Percentiles rank a stretch among this genome's conserved stretches.
phyloP scores from a whole-genome alignment of 176 grass and related monocot species.

The Lolium rigidum region DNA sequence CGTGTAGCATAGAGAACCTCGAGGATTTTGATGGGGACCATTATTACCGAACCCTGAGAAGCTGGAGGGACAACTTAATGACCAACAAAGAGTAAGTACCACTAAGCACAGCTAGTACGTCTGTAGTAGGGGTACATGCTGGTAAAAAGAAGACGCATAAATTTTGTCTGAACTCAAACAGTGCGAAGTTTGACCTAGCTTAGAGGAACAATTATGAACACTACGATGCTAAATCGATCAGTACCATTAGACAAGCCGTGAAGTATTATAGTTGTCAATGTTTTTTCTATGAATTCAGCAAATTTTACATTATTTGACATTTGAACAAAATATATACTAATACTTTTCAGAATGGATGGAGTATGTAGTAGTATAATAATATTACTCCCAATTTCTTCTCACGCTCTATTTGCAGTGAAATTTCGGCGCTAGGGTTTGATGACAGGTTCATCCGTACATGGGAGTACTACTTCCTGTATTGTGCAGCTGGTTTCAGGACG shows the following conservation, averaged over 20 bases:
- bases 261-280: too few species aligned
- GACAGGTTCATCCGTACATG: conserved; percentile 63
- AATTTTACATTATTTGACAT: neutral
- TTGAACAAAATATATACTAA: neutral
- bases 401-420: conserved; percentile 28
- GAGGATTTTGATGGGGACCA: conserved; percentile 57
- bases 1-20: conserved; percentile 55
- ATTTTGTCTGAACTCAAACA: too few species aligned
- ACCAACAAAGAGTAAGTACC: conserved; percentile 52
- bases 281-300: too few species aligned
- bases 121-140: too few species aligned
- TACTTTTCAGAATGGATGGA: too few species aligned
- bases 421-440: conserved; percentile 60
- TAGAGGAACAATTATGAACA: too few species aligned
- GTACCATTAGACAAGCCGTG: too few species aligned
- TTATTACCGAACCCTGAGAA: conserved; percentile 56
- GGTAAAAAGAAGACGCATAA: too few species aligned
- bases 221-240: too few species aligned
- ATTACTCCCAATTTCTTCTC: neutral
- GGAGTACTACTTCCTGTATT: conserved; percentile 75
- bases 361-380: neutral
- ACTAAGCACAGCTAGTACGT: too few species aligned
- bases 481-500: conserved; percentile 60
- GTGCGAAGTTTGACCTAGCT: too few species aligned
- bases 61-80: conserved; percentile 57